Evolutionary conservation across 768 basidiomycete species (phyloP).

Genomic region (Leccinum imitatum): DNA sequence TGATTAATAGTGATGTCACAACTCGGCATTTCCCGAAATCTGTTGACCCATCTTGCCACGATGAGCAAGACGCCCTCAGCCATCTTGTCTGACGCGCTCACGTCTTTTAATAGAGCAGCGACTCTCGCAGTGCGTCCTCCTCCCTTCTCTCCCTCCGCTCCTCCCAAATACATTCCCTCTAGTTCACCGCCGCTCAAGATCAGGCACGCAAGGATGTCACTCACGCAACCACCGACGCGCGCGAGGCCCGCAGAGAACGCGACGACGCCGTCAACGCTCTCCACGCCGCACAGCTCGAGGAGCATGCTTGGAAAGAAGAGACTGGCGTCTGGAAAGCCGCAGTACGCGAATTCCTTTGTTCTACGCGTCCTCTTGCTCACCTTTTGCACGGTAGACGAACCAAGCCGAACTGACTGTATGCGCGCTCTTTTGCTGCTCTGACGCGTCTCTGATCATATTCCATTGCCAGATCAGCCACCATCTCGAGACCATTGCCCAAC

Average conservation of each 20-base stretch:
- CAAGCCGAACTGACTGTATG: conserved; percentile 59
- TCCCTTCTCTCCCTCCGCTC: neutral
- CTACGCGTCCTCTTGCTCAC: conserved; percentile 12
- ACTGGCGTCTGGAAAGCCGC: conserved; percentile 41
- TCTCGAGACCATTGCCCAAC: conserved; percentile 56
- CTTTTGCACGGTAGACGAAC: conserved; percentile 38
- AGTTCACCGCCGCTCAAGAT: conserved; percentile 60
- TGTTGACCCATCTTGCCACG: conserved; percentile 13
- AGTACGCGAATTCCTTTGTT: conserved; percentile 38
- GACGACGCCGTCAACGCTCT: conserved; percentile 48
- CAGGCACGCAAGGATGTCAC: conserved; percentile 53
- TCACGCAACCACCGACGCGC: conserved; percentile 44
- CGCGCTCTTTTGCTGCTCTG: neutral
- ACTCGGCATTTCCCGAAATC: conserved; percentile 26
- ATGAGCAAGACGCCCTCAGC: conserved; percentile 37
- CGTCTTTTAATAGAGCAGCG: conserved; percentile 40
- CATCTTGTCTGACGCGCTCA: conserved; percentile 43
- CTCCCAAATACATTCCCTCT: conserved; percentile 1
- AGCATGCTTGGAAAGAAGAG: conserved; percentile 48
- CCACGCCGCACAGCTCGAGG: conserved; percentile 45
- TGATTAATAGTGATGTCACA: neutral
- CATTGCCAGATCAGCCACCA: conserved; percentile 54
- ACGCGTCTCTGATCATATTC: neutral
- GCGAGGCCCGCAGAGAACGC: conserved; percentile 50
- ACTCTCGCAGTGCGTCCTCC: conserved; percentile 38